Base-by-base conservation (phyloP, 83 land plant species). In the Diphasiastrum complanatum region DNA sequence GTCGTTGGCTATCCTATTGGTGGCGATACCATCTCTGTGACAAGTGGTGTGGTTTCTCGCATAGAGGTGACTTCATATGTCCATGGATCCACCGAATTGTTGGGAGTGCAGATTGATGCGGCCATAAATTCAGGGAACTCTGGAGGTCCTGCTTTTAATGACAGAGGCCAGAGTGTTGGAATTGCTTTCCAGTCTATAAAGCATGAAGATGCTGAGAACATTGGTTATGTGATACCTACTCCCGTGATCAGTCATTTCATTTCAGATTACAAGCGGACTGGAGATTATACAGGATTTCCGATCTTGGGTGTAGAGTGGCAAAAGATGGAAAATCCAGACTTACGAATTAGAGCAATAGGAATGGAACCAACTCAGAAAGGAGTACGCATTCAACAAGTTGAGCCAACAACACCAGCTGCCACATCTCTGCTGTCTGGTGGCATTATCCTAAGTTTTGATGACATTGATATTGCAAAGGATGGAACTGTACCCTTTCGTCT, bases 1-100 rank as follows among this genome's bases (percentile, higher is more conserved):
- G 96, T 92, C 32, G 98, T 92, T 19, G 98, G 98, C 29, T 92
- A 88, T 45, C 96, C 96, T 5, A 85, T 92, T 74, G 98, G 98
- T 23, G 91, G 96, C 32, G 98, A 92, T 65, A 92, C 96, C 11
- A 88, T 92, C 28, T 92, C 98, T 60, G 98, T 92, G 24, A 92
- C 96, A 2, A 92, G 96, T 78, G 98, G 98, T 51, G 98, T 92
- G 35, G 88, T 92, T 5, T 92, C 98, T 26, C 81, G 96, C 6
- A 92, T 92, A 51, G 98, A 92, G 74, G 88, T 92, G 23, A 72
- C 91, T 16, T 92, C 98, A 4, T 88, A 92, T 75, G 91, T 85
- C 16, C 91, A 92, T 81, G 96, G 96, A 18, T 83, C 98, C 16
- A 92, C 96, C 33, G 98, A 92, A 64, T 84, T 92, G 50, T 65